Evolutionary conservation across 1,139 yeast genomes (phyloP), one percentile per base, ranked within the genome.

Genomic region (Geotrichum phurueaensis): DNA sequence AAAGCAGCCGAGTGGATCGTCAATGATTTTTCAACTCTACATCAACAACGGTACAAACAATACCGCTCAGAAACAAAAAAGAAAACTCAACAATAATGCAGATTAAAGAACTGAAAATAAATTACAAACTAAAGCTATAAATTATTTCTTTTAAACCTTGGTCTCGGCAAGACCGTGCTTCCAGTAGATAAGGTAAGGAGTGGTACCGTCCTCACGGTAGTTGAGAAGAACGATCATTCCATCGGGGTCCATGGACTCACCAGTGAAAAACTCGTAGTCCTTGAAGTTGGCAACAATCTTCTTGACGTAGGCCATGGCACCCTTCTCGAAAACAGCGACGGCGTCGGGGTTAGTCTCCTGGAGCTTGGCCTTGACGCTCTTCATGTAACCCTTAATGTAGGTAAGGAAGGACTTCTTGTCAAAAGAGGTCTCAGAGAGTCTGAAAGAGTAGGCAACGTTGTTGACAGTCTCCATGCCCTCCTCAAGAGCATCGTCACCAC

Each of bases 241-340:
- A 79, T 94, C 98, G 78, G 98, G 97, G 86, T 95, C 97, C 99
- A 94, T 95, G 75, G 96, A 88, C 84, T 94, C 98, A 84, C 99
- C 99, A 71, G 97, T 94, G 91, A 80, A 94, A 85, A 94, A 94
- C 76, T 94, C 99, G 96, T 95, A 94, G 85, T 94, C 99, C 78
- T 86, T 87, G 94, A 94, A 94, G 79, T 91, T 87, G 72, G 86
- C 88, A 73, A 94, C 78, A 70, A 94, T 87, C 85, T 94, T 95
- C 89, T 95, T 94, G 80, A 89, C 96, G 84, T 90, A 92, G 71
- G 89, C 80, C 70, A 86, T 83, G 71, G 99, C 99, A 78, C 97
- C 97, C 84, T 92, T 92, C 85, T 92, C 97, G 79, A 94, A 94
- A 69, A 78, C 81, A 74, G 87, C 86, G 72, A 94, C 84, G 70